Base-by-base conservation (phyloP, 768 basidiomycete species). In the Goffeauzyma gilvescens region DNA sequence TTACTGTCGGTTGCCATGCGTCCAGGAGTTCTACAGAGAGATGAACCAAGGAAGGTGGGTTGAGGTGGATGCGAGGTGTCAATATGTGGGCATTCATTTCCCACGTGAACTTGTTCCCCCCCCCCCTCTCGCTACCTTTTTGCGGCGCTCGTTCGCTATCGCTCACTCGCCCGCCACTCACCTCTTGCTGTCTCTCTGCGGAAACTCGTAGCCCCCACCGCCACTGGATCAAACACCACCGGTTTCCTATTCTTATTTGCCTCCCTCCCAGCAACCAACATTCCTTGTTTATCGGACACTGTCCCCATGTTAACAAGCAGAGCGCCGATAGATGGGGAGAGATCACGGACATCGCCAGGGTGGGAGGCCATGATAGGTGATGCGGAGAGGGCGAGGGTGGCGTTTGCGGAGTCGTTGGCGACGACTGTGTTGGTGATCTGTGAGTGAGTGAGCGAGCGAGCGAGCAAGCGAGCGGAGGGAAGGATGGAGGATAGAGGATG, bases 281-380 rank as follows among this genome's bases (percentile, higher is more conserved):
- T 86, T 27, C 81, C 76, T 26, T 75, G 71, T 38, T 76, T 68
- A 41, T 75, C 71, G 6, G 56, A 50, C 6, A 32, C 53, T 33
- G 22, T 59, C 27, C 89, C 89, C 45, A 89, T 81, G 60, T 95
- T 93, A 46, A 93, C 68, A 4, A 95, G 69, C 14, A 89, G 67
- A 1, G 75, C 76, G 13, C 75, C 74, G 33, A 72, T 72, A 35
- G 77, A 71, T 25, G 67, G 66, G 41, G 75, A 68, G 15, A 95
- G 69, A 47, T 89, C 81, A 21, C 73, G 71, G 71, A 86, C 85
- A 58, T 95, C 89, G 45, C 72, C 68, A 0, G 78, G 71, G 18
- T 78, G 75, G 15, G 81, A 78, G 2, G 87, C 81, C 89, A 95
- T 95, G 57, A 95, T 87, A 0, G 89, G 89, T 46, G 82, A 86